Base-by-base conservation (phyloP, 768 basidiomycete genomes). In the Antrodiella citrinella region DNA sequence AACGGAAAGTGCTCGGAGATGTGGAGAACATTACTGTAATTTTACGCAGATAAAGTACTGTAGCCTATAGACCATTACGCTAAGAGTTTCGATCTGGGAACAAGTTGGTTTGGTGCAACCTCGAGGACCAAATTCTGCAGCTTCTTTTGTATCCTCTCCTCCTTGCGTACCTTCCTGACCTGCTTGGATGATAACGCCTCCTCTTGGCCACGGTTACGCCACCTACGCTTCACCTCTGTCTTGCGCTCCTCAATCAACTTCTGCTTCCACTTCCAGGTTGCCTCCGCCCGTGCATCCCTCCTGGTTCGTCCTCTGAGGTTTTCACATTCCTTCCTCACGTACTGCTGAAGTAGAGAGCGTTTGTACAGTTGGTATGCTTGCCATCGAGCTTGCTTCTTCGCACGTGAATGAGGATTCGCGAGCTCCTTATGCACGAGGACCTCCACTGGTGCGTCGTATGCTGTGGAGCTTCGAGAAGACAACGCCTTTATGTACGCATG, bases 331-430 rank as follows among this genome's bases (percentile, higher is more conserved):
- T 69, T 63, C 48, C 51, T 51, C 42, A 81, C 68, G 55, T 78
- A 77, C 54, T 79, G 67, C 51, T 73, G 69, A 44, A 84, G 69
- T 48, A 85, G 67, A 18, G 66, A 64, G 41, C 73, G 69, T 60
- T 72, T 74, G 54, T 73, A 69, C 15, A 62, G 56, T 54, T 75
- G 72, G 55, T 73, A 75, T 3, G 70, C 71, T 63, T 86, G 78
- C 84, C 85, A 91, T 54, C 90, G 79, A 45, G 71, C 70, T 59
- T 86, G 82, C 64, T 86, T 90, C 72, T 87, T 90, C 7, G 88
- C 85, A 18, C 86, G 82, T 11, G 85, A 80, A 60, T 90, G 84
- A 21, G 88, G 88, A 64, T 91, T 90, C 22, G 86, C 74, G 35
- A 92, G 77, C 59, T 92, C 90, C 53, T 76, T 75, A 42, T 69